Evolutionary conservation across 2,329 filamentous ascomycete species (phyloP).

Genomic region (Aspergillus flavus): DNA sequence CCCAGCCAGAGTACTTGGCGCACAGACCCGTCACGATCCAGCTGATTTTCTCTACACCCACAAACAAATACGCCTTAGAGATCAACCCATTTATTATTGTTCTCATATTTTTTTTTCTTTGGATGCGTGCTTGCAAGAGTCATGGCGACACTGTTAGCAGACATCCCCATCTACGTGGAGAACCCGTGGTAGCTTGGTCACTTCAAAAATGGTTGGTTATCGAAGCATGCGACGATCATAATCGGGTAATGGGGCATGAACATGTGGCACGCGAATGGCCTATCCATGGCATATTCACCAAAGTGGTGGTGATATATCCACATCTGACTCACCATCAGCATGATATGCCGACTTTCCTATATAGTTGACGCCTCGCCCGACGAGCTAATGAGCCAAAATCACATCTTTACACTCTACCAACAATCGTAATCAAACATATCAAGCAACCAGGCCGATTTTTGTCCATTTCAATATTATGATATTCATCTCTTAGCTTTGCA

Average conservation of each 20-base stretch:
- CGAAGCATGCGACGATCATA: neutral
- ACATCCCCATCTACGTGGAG: neutral
- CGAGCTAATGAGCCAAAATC: slow-evolving; percentile 3
- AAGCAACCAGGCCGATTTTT: neutral
- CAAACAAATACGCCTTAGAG: neutral
- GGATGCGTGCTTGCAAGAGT: neutral
- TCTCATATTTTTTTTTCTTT: too few species aligned
- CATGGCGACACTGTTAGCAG: neutral
- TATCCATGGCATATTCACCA: slow-evolving; percentile 7
- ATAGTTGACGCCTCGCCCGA: neutral
- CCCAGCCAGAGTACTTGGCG: neutral
- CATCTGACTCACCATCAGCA: neutral
- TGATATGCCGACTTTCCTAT: neutral
- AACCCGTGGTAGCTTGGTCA: neutral
- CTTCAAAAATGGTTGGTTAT: neutral
- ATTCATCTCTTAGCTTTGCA: neutral
- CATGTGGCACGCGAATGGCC: slow-evolving; percentile 11
- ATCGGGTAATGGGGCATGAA: slow-evolving; percentile 8
- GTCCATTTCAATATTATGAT: neutral
- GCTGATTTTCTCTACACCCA: neutral
- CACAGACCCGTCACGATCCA: neutral
- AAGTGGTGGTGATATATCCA: neutral
- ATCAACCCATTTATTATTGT: neutral
- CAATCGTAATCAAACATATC: neutral
- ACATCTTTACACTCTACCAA: neutral